Evolutionary conservation across 768 basidiomycete genomes (phyloP).

Genomic region (Cystobasidiopsis lactophilus): DNA sequence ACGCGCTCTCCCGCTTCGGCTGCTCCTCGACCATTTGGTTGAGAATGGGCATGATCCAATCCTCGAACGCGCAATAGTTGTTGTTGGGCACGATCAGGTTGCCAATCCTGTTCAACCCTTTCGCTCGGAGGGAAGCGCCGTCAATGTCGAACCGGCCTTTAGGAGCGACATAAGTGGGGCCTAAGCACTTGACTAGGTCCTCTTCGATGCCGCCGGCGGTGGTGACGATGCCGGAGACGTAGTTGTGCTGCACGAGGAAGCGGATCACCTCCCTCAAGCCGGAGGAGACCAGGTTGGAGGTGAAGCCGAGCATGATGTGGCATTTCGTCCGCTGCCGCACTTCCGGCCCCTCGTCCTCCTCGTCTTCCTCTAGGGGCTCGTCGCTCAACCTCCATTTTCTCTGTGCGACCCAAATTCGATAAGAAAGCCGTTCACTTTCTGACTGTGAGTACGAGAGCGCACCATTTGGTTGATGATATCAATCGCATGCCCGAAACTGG

Average conservation of each 20-base stretch:
- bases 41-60: conserved; percentile 91
- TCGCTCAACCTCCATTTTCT: conserved; percentile 73
- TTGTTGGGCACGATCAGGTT: conserved; percentile 93
- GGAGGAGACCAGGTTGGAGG: conserved; percentile 94
- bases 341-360: conserved; percentile 37
- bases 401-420: conserved; percentile 27
- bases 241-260: conserved; percentile 77
- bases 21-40: conserved; percentile 80
- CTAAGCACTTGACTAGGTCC: conserved; percentile 96
- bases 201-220: conserved; percentile 98
- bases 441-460: conserved; percentile 12
- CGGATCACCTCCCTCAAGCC: conserved; percentile 81
- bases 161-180: conserved; percentile 83
- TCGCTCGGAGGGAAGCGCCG: conserved; percentile 61
- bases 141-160: conserved; percentile 49
- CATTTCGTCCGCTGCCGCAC: conserved; percentile 51
- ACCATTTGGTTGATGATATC: conserved; percentile 89
- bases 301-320: conserved; percentile 88
- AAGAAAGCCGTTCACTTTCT: no score
- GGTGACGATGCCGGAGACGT: conserved; percentile 73
- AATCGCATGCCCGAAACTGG: conserved; percentile 66
- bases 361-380: conserved; percentile 40
- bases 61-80: conserved; percentile 98
- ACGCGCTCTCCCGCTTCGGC: conserved; percentile 36
- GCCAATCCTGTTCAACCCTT: conserved; percentile 92